A percentile compares a stretch with the other conserved stretches of the same genome.
phyloP scores from a whole-genome alignment of 345 rosid species.

The Clarkia xantiana region DNA sequence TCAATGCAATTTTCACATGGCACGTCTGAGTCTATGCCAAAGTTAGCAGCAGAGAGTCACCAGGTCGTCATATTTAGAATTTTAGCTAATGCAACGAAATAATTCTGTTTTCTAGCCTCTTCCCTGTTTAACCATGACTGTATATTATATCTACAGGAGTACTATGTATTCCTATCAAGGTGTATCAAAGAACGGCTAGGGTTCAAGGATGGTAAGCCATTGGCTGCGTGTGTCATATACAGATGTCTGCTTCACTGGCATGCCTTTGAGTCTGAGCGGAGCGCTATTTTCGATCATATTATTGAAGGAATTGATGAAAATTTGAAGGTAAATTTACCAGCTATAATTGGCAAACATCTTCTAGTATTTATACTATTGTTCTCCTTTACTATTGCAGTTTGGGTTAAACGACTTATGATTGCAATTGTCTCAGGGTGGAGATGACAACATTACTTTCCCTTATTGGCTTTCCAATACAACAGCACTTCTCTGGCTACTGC shows the following conservation, averaged over 20 bases:
- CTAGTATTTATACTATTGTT: neutral
- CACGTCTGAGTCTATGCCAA: slow-evolving; percentile 63
- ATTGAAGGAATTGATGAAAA: slow-evolving; percentile 82
- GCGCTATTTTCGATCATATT: slow-evolving; percentile 70
- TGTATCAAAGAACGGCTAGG: slow-evolving; percentile 83
- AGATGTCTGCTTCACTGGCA: slow-evolving; percentile 92
- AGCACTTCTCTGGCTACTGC: slow-evolving; percentile 93
- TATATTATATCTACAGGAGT: slow-evolving; percentile 39
- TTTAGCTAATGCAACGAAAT: neutral
- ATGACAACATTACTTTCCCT: slow-evolving; percentile 56
- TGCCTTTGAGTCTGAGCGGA: slow-evolving; percentile 85
- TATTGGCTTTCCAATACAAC: slow-evolving; percentile 92
- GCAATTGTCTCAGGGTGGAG: slow-evolving; percentile 46
- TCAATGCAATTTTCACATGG: slow-evolving; percentile 50
- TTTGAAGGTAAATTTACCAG: slow-evolving; percentile 42
- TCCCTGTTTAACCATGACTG: neutral
- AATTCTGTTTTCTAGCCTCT: neutral
- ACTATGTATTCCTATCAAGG: slow-evolving; percentile 67
- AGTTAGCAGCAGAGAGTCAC: slow-evolving; percentile 70
- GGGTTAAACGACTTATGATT: slow-evolving; percentile 2
- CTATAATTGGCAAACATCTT: neutral
- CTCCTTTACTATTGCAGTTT: neutral
- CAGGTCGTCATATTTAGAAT: slow-evolving; percentile 30
- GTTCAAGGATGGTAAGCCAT: slow-evolving; percentile 64
- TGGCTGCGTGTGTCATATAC: slow-evolving; percentile 81